Evolutionary conservation across 176 grass and related monocot species (phyloP).

Genomic region (barley (Hordeum vulgare)): DNA sequence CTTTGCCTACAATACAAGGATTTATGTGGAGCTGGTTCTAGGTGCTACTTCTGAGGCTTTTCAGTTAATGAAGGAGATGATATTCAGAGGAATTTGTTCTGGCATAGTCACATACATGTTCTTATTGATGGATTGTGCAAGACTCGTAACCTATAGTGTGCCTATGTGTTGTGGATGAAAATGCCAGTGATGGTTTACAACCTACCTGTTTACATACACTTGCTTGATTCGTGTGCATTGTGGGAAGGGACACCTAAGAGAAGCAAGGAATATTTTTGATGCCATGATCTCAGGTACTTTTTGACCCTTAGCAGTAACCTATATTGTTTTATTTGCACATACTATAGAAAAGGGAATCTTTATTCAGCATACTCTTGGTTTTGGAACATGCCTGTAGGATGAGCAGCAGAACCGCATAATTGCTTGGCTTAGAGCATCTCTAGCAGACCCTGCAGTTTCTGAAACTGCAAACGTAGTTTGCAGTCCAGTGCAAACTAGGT

Average conservation of each 20-base stretch:
- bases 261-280: conserved; percentile 55
- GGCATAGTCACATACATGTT: conserved; percentile 57
- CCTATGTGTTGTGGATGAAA: conserved; percentile 34
- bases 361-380: conserved; percentile 45
- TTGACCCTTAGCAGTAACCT: conserved; percentile 46
- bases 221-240: conserved; percentile 67
- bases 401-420: conserved; percentile 9
- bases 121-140: conserved; percentile 62
- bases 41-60: conserved; percentile 33
- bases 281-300: conserved; percentile 39
- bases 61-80: conserved; percentile 59
- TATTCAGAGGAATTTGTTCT: conserved; percentile 38
- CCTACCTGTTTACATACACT: conserved; percentile 67
- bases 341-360: conserved; percentile 45
- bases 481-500: too few relatives aligned
- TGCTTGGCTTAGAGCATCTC: too few relatives aligned
- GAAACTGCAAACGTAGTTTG: too few relatives aligned
- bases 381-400: conserved; percentile 52
- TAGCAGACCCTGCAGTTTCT: too few relatives aligned
- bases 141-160: conserved; percentile 58
- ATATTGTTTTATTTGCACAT: conserved; percentile 52
- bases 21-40: conserved; percentile 32
- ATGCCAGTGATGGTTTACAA: conserved; percentile 54
- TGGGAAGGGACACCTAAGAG: conserved; percentile 35
- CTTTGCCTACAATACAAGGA: conserved; percentile 64